A percentile compares a stretch with the other conserved stretches of the same genome.
Evolutionary conservation across 2,329 filamentous ascomycete species (phyloP).

Genomic region (Penicillium sp.): DNA sequence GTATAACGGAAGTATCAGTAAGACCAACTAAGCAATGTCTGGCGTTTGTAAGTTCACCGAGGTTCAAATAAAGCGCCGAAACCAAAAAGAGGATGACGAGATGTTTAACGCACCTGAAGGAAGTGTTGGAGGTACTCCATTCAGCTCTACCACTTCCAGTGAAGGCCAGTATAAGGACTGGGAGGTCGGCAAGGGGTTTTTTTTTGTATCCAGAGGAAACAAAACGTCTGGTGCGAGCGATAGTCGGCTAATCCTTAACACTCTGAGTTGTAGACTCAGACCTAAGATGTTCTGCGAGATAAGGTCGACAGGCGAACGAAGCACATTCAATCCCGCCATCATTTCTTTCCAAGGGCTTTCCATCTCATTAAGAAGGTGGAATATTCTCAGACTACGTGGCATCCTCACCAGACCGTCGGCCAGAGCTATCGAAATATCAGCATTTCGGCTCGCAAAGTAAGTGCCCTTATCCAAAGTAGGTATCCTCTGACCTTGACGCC

Average conservation of each 20-base stretch:
- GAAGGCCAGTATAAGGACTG: constrained; percentile 9
- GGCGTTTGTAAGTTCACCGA: not conserved
- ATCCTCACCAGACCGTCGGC: constrained; percentile 2
- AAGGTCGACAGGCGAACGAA: constrained; percentile 1
- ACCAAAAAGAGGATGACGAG: not conserved
- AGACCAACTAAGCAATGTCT: not conserved
- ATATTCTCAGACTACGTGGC: not conserved
- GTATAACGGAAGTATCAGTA: constrained; percentile 3
- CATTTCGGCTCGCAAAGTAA: constrained; percentile 6
- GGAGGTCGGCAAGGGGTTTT: not conserved
- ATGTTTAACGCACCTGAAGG: constrained; percentile 11
- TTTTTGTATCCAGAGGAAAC: constrained; percentile 3
- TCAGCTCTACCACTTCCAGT: constrained; percentile 9
- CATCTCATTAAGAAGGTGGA: not conserved
- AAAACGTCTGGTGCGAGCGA: constrained; percentile 1
- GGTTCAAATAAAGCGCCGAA: not conserved
- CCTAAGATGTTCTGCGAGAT: constrained; percentile 8
- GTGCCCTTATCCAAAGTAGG: not conserved
- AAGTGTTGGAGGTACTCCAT: constrained; percentile 9
- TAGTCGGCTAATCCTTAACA: constrained; percentile 1
- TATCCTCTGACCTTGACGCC: constrained; percentile 13
- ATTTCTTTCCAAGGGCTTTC: not conserved
- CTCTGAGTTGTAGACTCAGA: constrained; percentile 6
- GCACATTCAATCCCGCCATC: constrained; percentile 6
- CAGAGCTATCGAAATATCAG: constrained; percentile 12